Evolutionary conservation across 305 asterid genomes (phyloP), one percentile per base, ranked within the genome.

Genomic region (Fraxinus sp.): DNA sequence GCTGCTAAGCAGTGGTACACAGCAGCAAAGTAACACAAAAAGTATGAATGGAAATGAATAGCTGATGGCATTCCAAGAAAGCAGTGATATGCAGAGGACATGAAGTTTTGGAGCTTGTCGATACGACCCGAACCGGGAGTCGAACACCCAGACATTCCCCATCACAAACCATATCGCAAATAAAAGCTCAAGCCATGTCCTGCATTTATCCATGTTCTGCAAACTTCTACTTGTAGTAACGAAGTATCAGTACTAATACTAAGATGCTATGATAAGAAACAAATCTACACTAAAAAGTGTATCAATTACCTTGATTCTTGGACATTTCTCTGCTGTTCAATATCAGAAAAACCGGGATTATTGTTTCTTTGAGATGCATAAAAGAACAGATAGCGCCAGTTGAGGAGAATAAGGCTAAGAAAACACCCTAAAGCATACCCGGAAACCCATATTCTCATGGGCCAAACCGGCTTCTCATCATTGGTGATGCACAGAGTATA

Each of bases 81-180:
- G 82, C 36, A 95, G 84, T 22, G 93, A 80, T 85, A 94, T 88
- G 89, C 99, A 95, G 70, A 95, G 94, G 83, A 92, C 66, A 33
- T 94, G 97, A 77, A 95, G 98, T 49, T 90, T 95, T 2, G 97
- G 97, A 3, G 97, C 91, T 1, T 87, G 91, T 10, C 74, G 84
- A 32, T 87, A 94, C 5, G 97, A 92, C 3, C 94, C 95, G n/a
- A 93, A 88, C 0, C 99, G 94, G 3, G 98, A 80, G 81, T 92
- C 97, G 66, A 94, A 95, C 32, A 94, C 89, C 99, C 99, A 95
- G 30, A 94, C 93, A 8, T 95, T 95, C 0, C 99, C 99, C 92
- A 94, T 90, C 82, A 95, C 99, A 46, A 95, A 95, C 99, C 98
- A 95, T 87, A 95, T 92, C 16, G 98, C 99, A 41, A 93, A 95